Percentiles rank a stretch among this genome's conserved stretches.
phyloP scores from a whole-genome alignment of 176 grass and related monocot species.

The Triticum aestivum region DNA sequence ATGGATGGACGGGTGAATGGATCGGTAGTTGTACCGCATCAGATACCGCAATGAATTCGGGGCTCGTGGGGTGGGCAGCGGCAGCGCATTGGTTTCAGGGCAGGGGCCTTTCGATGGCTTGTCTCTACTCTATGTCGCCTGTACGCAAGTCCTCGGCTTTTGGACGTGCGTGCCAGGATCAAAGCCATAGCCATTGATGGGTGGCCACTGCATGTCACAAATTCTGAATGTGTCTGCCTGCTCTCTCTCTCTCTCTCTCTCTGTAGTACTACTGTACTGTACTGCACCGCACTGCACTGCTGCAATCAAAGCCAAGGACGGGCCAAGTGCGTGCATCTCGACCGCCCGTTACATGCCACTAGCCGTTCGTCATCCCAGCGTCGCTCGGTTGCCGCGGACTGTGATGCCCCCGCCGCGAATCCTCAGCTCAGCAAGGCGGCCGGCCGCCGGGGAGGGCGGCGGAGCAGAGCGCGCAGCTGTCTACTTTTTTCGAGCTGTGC shows the following conservation, averaged over 20 bases:
- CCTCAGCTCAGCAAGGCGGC: too few relatives aligned
- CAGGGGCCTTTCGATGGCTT: constrained; percentile 11
- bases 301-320: not conserved
- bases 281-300: not conserved
- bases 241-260: too few relatives aligned
- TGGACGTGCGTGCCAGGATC: not conserved
- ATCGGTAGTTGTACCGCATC: not conserved
- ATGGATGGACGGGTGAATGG: not conserved
- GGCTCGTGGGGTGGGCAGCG: constrained; percentile 16
- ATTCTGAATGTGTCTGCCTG: not conserved
- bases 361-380: too few relatives aligned
- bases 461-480: too few relatives aligned
- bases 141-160: constrained; percentile 25
- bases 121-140: constrained; percentile 36
- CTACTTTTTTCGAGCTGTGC: too few relatives aligned
- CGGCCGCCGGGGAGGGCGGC: too few relatives aligned
- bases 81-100: constrained; percentile 39
- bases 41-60: constrained; percentile 32
- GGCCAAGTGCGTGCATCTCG: not conserved
- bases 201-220: not conserved
- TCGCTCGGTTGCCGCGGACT: too few relatives aligned
- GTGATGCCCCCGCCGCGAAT: too few relatives aligned
- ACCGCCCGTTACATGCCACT: not conserved
- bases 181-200: not conserved
- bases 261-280: too few relatives aligned